phyloP scores from a whole-genome alignment of 2,329 filamentous ascomycete species.

The Cucurbitaria berberidis region DNA sequence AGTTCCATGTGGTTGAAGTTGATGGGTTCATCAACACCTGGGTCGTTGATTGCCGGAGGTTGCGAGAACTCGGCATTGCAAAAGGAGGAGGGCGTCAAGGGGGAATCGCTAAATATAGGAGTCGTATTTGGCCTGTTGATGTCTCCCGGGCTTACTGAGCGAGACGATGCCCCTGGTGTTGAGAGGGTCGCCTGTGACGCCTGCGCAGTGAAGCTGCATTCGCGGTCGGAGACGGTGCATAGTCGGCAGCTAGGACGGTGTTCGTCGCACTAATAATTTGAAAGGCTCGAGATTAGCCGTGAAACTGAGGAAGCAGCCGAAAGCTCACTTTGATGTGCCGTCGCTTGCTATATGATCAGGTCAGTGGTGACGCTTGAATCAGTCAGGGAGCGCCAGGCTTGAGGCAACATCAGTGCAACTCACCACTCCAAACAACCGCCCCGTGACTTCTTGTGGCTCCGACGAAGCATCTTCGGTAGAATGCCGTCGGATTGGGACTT shows the following conservation, averaged over 20 bases:
- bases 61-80: neutral
- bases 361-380: neutral
- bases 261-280: slow-evolving; percentile 25
- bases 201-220: slow-evolving; percentile 18
- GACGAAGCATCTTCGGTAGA: slow-evolving; percentile 19
- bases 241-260: slow-evolving; percentile 24
- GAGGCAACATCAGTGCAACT: slow-evolving; percentile 3
- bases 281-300: neutral
- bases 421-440: slow-evolving; percentile 27
- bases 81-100: neutral
- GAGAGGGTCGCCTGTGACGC: neutral
- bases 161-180: neutral
- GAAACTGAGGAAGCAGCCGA: neutral
- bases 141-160: neutral
- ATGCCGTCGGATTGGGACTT: neutral
- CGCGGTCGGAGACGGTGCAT: slow-evolving; percentile 20
- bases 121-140: neutral
- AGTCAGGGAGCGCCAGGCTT: neutral
- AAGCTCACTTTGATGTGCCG: slow-evolving; percentile 24
- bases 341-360: slow-evolving; percentile 16
- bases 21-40: slow-evolving; percentile 18
- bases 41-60: neutral
- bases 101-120: neutral
- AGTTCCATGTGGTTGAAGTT: slow-evolving; percentile 48
- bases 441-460: slow-evolving; percentile 31